Percentiles rank a stretch among this genome's conserved stretches.
Evolutionary conservation across 495 filamentous ascomycete genomes (phyloP).

Genomic region (Podospora sp.): DNA sequence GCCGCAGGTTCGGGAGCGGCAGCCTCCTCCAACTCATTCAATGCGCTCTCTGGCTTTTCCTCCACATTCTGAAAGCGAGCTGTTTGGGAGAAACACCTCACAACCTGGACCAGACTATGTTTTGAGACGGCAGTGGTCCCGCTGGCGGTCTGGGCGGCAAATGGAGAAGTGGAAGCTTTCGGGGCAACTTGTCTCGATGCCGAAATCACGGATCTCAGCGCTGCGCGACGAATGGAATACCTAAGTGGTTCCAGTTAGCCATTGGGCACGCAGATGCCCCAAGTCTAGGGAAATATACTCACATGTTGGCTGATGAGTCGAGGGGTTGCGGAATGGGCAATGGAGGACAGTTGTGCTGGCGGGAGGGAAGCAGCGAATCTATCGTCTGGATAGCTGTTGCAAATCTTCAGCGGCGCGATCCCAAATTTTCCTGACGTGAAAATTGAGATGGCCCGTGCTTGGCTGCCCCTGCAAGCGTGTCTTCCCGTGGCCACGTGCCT

Average conservation of each 20-base stretch:
- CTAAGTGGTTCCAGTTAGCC: constrained; percentile 4
- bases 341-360: no score
- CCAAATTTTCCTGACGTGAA: no score
- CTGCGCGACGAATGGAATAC: constrained; percentile 17
- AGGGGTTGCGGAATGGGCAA: background rate
- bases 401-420: no score
- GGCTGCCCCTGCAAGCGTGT: no score
- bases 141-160: background rate
- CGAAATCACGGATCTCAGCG: constrained; percentile 6
- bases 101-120: background rate
- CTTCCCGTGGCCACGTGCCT: no score
- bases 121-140: background rate
- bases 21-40: background rate
- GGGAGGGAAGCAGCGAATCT: no score
- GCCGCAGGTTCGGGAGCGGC: background rate
- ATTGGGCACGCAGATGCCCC: background rate
- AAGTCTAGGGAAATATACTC: background rate
- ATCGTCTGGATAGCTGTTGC: no score
- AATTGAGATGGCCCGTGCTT: no score
- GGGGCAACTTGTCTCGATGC: constrained; percentile 12
- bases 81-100: constrained; percentile 22
- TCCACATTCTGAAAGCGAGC: constrained; percentile 15
- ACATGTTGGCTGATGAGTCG: constrained; percentile 10
- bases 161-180: background rate
- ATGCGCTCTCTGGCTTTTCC: background rate